A percentile compares a stretch with the other conserved stretches of the same genome.
Evolutionary conservation across 805 yeast genomes (phyloP).

Genomic region (Clavispora vitiphila): DNA sequence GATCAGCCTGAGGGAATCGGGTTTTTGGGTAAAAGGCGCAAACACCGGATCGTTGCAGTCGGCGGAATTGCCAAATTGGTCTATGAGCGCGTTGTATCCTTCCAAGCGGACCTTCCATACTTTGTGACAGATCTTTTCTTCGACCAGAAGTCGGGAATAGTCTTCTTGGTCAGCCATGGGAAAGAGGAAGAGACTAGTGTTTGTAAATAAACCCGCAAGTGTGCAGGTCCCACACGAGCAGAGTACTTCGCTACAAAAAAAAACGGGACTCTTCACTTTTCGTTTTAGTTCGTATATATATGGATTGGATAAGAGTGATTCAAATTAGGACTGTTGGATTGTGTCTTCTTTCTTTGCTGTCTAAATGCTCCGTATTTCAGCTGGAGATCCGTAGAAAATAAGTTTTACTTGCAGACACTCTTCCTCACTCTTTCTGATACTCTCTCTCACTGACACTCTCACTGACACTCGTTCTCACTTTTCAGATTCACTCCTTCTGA

Average conservation of each 20-base stretch:
- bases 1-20: slow-evolving; percentile 52
- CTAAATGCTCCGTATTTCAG: too few species aligned
- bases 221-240: background rate
- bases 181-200: background rate
- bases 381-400: too few species aligned
- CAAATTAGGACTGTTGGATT: too few species aligned
- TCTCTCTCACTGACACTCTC: background rate
- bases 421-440: background rate
- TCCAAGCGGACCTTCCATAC: slow-evolving; percentile 80
- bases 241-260: too few species aligned
- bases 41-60: slow-evolving; percentile 55
- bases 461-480: background rate
- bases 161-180: slow-evolving; percentile 40
- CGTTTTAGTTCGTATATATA: too few species aligned
- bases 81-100: slow-evolving; percentile 68
- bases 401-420: too few species aligned
- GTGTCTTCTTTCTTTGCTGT: too few species aligned
- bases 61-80: slow-evolving; percentile 48
- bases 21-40: slow-evolving; percentile 43
- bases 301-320: too few species aligned
- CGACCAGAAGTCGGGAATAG: slow-evolving; percentile 56
- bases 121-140: slow-evolving; percentile 47
- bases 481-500: too few species aligned
- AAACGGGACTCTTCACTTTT: too few species aligned
- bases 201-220: slow-evolving; percentile 9